Evolutionary conservation across 1,284 basidiomycete species (phyloP).

Genomic region (Trichosporon faecale): DNA sequence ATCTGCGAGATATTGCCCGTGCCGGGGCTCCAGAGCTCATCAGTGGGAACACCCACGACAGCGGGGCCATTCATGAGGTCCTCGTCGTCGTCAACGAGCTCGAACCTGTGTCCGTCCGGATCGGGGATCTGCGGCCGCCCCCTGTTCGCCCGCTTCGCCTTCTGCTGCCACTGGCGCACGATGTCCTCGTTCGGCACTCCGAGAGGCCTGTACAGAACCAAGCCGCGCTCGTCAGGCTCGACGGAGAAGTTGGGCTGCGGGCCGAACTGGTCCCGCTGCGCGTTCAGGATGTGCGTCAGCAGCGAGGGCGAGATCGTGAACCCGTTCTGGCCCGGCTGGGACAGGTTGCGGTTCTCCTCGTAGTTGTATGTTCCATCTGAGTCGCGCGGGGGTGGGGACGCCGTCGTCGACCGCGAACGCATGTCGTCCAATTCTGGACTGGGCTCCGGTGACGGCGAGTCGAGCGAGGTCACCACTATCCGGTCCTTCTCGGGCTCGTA

Average conservation of each 20-base stretch:
- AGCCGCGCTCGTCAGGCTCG: slow-evolving; percentile 24
- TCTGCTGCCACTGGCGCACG: slow-evolving; percentile 19
- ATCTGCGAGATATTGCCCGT: background rate
- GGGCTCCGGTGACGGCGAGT: slow-evolving; percentile 28
- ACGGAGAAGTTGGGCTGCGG: slow-evolving; percentile 10
- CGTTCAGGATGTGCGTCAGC: slow-evolving; percentile 44
- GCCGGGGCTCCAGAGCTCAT: background rate
- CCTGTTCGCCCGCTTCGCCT: background rate
- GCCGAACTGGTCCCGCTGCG: slow-evolving; percentile 31
- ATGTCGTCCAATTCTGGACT: slow-evolving; percentile 22
- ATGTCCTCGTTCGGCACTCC: slow-evolving; percentile 24
- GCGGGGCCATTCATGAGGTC: slow-evolving; percentile 15
- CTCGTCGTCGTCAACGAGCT: slow-evolving; percentile 23
- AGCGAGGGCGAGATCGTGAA: slow-evolving; percentile 48
- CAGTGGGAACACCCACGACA: slow-evolving; percentile 7
- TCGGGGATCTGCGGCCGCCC: background rate
- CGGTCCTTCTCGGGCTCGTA: slow-evolving; percentile 50
- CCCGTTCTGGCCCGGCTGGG: slow-evolving; percentile 44
- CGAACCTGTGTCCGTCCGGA: slow-evolving; percentile 13
- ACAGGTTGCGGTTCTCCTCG: slow-evolving; percentile 26
- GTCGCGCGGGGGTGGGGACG: background rate
- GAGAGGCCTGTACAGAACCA: slow-evolving; percentile 45
- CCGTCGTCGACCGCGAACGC: slow-evolving; percentile 24
- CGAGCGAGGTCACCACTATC: slow-evolving; percentile 39
- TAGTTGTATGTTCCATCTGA: slow-evolving; percentile 15